Evolutionary conservation across 495 filamentous ascomycete species (phyloP).

Genomic region (Platismatia glauca): DNA sequence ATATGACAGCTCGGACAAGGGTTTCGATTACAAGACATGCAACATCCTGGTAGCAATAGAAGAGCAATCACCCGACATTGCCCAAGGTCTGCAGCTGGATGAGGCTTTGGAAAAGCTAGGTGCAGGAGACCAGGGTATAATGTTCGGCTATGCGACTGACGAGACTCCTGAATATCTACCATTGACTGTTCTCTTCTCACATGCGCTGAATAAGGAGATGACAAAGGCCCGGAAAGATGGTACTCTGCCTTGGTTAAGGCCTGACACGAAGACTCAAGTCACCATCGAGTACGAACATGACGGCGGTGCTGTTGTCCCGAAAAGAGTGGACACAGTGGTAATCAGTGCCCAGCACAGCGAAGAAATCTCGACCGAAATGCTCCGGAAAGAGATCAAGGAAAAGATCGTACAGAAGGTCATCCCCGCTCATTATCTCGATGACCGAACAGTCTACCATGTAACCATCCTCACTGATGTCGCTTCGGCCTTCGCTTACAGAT

Average conservation of each 20-base stretch:
- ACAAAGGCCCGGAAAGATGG: constrained; percentile 77
- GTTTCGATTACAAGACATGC: constrained; percentile 99
- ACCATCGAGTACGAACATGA: constrained; percentile 98
- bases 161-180: constrained; percentile 97
- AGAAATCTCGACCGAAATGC: constrained; percentile 81
- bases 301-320: constrained; percentile 82
- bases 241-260: constrained; percentile 83
- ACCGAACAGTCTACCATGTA: constrained; percentile 88
- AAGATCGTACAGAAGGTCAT: constrained; percentile 95
- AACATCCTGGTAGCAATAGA: constrained; percentile 98
- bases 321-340: constrained; percentile 91
- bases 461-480: constrained; percentile 23
- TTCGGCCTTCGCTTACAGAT: constrained; percentile 24
- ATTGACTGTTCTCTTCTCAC: constrained; percentile 82
- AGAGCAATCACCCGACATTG: constrained; percentile 98
- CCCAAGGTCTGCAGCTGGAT: constrained; percentile 95
- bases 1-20: constrained; percentile 93
- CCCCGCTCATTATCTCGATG: constrained; percentile 83
- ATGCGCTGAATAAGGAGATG: constrained; percentile 95
- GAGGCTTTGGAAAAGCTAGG: constrained; percentile 94
- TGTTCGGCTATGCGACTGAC: constrained; percentile 99
- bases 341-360: constrained; percentile 90
- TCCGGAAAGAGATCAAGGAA: constrained; percentile 91
- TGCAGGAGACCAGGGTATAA: constrained; percentile 99
- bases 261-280: constrained; percentile 99